Evolutionary conservation across 345 rosid species (phyloP), one percentile per base, ranked within the genome.

Genomic region (Populus nigra): DNA sequence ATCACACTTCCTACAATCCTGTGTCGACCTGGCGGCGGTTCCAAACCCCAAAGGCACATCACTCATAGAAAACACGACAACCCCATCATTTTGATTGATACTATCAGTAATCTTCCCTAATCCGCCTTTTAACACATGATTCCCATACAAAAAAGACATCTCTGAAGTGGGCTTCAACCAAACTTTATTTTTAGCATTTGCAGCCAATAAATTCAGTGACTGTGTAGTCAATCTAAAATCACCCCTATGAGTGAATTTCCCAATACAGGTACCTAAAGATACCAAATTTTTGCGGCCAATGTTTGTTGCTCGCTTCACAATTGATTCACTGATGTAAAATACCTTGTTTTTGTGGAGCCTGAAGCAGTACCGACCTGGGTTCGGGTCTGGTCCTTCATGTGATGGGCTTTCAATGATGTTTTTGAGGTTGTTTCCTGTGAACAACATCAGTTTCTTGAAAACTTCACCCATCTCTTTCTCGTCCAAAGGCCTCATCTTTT

Each of bases 151-250:
- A 83, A 92, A 95, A 78, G 98, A 91, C 99, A 91, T 93, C 81
- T 93, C 97, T n/a, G 94, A 88, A 0, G 98, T 91, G 77, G 97
- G 96, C 83, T 93, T 95, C 5, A 95, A 88, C 98, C 98, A 93
- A 18, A 93, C 98, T 82, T 95, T 95, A 83, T 92, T 96, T 75
- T 89, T 88, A 12, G 97, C 92, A 74, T 93, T 92, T 12, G 91
- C 89, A n/a, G 96, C 96, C 76, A 92, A 23, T 16, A 91, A 80
- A 55, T 80, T 86, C 68, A 96, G 77, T 7, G 91, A 77, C 75
- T 90, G 91, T 47, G 92, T 79, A 13, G 93, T 96, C 29, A 96
- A 82, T 81, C 87, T 96, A 78, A 93, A 95, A 69, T 79, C 91
- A 8, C 93, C 92, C 8, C 89, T 91, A 78, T 92, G 93, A 0